Evolutionary conservation across 2,329 filamentous ascomycete genomes (phyloP).

Genomic region (Xylariomycetidae sp.): DNA sequence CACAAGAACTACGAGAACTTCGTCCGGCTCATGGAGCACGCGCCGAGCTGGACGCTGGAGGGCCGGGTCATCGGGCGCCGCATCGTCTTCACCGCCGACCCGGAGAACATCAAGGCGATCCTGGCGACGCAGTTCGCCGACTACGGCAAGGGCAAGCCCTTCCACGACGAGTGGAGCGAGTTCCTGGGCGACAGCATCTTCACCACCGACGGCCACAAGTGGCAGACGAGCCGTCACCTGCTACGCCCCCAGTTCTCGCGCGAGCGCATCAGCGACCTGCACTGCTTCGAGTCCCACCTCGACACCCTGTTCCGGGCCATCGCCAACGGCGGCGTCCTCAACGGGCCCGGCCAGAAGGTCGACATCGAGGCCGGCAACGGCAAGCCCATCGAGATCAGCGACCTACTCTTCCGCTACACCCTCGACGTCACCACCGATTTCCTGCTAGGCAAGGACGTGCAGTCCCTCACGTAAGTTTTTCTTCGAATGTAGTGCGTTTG

Average conservation of each 20-base stretch:
- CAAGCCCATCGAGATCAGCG: conserved; percentile 62
- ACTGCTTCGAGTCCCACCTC: conserved; percentile 76
- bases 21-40: conserved; percentile 43
- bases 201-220: conserved; percentile 71
- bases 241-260: conserved; percentile 84
- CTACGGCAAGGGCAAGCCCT: conserved; percentile 75
- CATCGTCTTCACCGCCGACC: conserved; percentile 73
- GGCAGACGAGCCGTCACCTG: conserved; percentile 77
- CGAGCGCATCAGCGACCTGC: conserved; percentile 76
- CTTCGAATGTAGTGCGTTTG: too few species aligned
- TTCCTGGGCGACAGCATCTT: conserved; percentile 77
- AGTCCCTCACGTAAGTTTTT: conserved; percentile 46
- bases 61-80: conserved; percentile 48
- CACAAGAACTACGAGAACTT: conserved; percentile 61
- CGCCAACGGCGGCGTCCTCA: conserved; percentile 50
- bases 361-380: conserved; percentile 59
- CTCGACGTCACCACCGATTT: conserved; percentile 86
- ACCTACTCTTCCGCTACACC: conserved; percentile 80
- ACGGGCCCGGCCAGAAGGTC: conserved; percentile 59
- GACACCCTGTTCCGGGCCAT: conserved; percentile 68
- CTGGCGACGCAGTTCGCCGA: conserved; percentile 83
- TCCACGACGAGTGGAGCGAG: conserved; percentile 69
- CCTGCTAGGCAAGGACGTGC: conserved; percentile 71
- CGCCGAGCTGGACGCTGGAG: conserved; percentile 56
- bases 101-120: conserved; percentile 84